These are phyloP conservation scores for Umbellularia californica DNA, from an alignment of 164 flowering plant species.

Conservation along the genomic window DNA sequence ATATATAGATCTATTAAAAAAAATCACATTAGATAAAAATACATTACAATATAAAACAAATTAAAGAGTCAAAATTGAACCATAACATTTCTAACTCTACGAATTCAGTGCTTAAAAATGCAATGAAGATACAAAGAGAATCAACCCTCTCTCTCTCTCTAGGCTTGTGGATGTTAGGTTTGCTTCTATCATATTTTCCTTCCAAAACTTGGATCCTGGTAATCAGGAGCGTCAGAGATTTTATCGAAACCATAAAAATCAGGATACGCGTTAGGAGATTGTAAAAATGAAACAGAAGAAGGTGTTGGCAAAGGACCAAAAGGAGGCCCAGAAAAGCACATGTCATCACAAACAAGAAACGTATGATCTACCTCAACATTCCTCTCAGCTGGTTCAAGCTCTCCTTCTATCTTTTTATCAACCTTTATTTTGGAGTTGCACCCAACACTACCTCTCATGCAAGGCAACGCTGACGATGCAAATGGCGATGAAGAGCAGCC, in stretches of 20 bases:
- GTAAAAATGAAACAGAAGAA: not conserved
- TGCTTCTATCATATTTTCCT: not conserved
- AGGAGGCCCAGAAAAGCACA: conserved; percentile 6
- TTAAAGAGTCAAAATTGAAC: no score
- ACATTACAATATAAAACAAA: no score
- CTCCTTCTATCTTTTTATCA: not conserved
- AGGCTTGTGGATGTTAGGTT: not conserved
- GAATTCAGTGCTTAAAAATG: no score
- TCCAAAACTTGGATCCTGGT: not conserved
- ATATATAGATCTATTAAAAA: no score
- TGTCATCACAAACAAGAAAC: conserved; percentile 20
- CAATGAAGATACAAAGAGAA: no score
- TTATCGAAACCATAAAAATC: conserved; percentile 2
- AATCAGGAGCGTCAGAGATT: not conserved
- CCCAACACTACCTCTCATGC: not conserved
- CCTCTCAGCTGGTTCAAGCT: no score
- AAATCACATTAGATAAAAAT: no score
- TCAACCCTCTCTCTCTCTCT: not conserved
- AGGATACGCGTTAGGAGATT: conserved; percentile 2
- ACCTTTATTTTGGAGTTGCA: not conserved
- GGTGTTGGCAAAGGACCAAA: not conserved
- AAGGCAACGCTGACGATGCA: not conserved
- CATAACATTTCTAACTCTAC: no score
- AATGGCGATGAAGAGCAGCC: conserved; percentile 22
- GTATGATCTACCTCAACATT: conserved; percentile 34